Evolutionary conservation across 768 basidiomycete species (phyloP), one percentile per base, ranked within the genome.

Genomic region (Amanita rimosa): DNA sequence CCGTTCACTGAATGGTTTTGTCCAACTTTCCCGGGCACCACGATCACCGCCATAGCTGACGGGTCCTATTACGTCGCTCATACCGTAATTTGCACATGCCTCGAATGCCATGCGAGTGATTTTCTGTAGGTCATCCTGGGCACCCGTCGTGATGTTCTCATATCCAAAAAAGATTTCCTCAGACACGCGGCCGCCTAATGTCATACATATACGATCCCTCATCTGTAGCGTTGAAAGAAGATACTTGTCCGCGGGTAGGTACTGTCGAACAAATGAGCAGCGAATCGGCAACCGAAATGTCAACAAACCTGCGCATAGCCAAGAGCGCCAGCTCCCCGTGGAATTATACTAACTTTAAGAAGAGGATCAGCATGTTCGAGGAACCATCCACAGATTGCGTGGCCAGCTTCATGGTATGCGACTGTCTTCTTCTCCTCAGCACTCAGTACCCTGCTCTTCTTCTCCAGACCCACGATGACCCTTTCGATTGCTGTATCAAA

Each of bases 331-430:
- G 89, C 83, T 46, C 96, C 96, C 56, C 94, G 80, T 36, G 96
- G 96, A 53, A 99, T 97, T 64, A 99, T 99, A 66, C 89, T 94
- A 51, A 99, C 96, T 67, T 99, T 97, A 54, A 97, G 78, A 42
- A 98, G 67, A 33, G 95, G 95, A 61, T 98, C 93, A 38, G 96
- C 96, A 54, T 94, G 90, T 66, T 98, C 92, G 56, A 99, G 70
- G 75, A 88, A 97, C 96, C 96, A 99, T 3, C 96, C 96, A 59
- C 90, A 94, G 39, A 98, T 84, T 17, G 96, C 96, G 65, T 99
- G 96, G 4, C 96, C 96, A 19, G 96, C 96, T 72, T 99, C 96
- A 60, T 99, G 96, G 63, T 98, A 97, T 6, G 96, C 96, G 37
- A 98, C 94, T 0, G 88, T 97, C 69, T 83, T 94, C 82, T 99